Base-by-base conservation (phyloP, 2,329 filamentous ascomycete genomes). In the Ceratocystis destructans region DNA sequence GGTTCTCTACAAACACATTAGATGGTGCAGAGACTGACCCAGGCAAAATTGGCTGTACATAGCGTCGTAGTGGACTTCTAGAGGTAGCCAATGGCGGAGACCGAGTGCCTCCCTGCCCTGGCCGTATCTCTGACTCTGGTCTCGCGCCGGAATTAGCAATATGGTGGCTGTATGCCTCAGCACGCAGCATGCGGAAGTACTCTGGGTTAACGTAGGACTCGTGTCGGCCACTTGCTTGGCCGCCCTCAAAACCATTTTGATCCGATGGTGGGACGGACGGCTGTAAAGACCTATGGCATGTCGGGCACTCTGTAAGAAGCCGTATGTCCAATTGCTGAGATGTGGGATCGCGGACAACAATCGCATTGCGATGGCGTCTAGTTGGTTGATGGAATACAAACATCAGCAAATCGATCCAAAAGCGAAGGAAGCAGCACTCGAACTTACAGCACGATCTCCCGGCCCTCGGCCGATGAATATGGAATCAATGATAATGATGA, bases 131-230 rank as follows among this genome's bases (percentile, higher is more conserved):
- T 80, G 75, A 75, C 79, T 41, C 25, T 20, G 61, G 1, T 25
- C 61, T 17, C 41, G 22, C 31, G 20, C 33, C 61, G 1, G 59
- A 12, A 75, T 73, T 65, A 70, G 78, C 28, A n/a, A 28, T 25
- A 10, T 25, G 53, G 55, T 46, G 62, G 62, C 55, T 62, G 22
- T 67, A 59, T 17, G 64, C 73, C 74, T 78, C 75, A 72, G 80
- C 75, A 75, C 85, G 88, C 50, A 99, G 85, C 88, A 97, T 92
- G 72, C 90, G 90, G 76, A 99, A 99, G 79, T 99, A 99, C 64
- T 91, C 85, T 1, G 92, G 92, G 72, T 92, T 87, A 71, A 96
- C 88, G 73, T 92, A 97, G 66, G 87, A 83, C 62, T 87, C 82
- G 44, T 77, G 76, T 63, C 75, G 72, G 66, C 72, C 75, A 5